phyloP scores from a whole-genome alignment of 2,329 filamentous ascomycete genomes.

The Keithomyces neogunnii region DNA sequence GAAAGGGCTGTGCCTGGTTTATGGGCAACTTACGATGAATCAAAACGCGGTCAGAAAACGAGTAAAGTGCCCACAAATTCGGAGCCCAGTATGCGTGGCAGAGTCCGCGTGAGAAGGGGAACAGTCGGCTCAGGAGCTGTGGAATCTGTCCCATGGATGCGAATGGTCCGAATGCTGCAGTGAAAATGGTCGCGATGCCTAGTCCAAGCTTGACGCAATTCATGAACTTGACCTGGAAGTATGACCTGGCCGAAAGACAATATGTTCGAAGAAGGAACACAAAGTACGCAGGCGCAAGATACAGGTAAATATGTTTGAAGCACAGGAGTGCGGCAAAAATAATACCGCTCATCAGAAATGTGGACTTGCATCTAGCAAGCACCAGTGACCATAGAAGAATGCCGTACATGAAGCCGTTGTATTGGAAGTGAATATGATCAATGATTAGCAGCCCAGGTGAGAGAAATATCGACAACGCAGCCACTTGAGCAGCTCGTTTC shows the following conservation, averaged over 20 bases:
- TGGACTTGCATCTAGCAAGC: constrained; percentile 65
- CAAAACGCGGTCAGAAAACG: constrained; percentile 74
- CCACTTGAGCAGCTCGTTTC: constrained; percentile 75
- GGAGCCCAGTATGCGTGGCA: constrained; percentile 99
- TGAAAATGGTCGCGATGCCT: constrained; percentile 64
- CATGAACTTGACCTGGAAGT: constrained; percentile 65
- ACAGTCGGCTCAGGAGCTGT: constrained; percentile 76
- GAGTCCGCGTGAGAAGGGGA: constrained; percentile 86
- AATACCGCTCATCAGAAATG: constrained; percentile 69
- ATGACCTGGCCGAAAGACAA: constrained; percentile 69
- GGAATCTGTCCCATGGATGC: constrained; percentile 70
- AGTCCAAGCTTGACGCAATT: constrained; percentile 79
- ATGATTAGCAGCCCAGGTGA: constrained; percentile 94
- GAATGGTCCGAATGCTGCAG: constrained; percentile 83
- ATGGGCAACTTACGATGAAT: constrained; percentile 61
- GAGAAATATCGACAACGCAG: constrained; percentile 79
- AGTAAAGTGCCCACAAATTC: constrained; percentile 95
- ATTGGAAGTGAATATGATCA: constrained; percentile 98
- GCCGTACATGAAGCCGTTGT: constrained; percentile 95
- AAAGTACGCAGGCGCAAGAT: constrained; percentile 92
- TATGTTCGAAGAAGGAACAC: constrained; percentile 85
- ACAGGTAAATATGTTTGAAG: constrained; percentile 97
- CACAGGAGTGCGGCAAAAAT: constrained; percentile 80
- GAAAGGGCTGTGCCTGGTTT: neutral
- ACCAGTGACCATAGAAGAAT: constrained; percentile 81